phyloP scores from a whole-genome alignment of 108 stramenopile species.

The Fistulifera solaris region DNA sequence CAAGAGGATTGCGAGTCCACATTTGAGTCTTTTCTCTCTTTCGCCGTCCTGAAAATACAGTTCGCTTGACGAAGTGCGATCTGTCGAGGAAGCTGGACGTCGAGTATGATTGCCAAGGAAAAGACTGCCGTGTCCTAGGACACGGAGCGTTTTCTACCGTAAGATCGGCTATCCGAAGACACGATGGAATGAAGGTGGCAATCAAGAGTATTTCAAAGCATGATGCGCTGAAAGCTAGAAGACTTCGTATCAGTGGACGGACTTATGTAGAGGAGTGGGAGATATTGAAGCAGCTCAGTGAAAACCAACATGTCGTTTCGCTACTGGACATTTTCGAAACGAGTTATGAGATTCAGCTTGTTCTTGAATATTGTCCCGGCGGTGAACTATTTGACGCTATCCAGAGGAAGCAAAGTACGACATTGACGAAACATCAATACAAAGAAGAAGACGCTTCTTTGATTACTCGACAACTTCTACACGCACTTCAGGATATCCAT shows the following conservation, averaged over 20 bases:
- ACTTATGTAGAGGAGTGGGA: conserved; percentile 71
- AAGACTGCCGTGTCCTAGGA: conserved; percentile 56
- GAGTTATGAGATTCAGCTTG: conserved; percentile 76
- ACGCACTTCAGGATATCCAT: conserved; percentile 56
- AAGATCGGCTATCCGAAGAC: conserved; percentile 44
- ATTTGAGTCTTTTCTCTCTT: conserved; percentile 24
- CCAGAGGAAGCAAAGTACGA: conserved; percentile 21
- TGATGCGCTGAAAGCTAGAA: conserved; percentile 63
- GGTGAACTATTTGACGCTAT: conserved; percentile 81
- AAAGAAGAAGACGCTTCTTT: conserved; percentile 58
- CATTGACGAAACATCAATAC: conserved; percentile 31
- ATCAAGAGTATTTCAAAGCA: conserved; percentile 83
- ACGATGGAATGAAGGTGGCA: conserved; percentile 48
- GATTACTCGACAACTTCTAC: conserved; percentile 62
- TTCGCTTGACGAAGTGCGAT: conserved; percentile 54
- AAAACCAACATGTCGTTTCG: conserved; percentile 52
- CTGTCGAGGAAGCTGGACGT: conserved; percentile 39
- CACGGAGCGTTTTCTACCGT: conserved; percentile 78
- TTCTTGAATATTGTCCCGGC: conserved; percentile 78
- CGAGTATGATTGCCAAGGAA: conserved; percentile 58
- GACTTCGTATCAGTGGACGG: conserved; percentile 19
- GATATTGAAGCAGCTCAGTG: conserved; percentile 41
- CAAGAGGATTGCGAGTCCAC: no score
- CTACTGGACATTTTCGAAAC: conserved; percentile 83
- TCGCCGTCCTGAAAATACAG: conserved; percentile 52